Conservation (phyloP, 306 rosid species). For the Prunus davidiana region DNA sequence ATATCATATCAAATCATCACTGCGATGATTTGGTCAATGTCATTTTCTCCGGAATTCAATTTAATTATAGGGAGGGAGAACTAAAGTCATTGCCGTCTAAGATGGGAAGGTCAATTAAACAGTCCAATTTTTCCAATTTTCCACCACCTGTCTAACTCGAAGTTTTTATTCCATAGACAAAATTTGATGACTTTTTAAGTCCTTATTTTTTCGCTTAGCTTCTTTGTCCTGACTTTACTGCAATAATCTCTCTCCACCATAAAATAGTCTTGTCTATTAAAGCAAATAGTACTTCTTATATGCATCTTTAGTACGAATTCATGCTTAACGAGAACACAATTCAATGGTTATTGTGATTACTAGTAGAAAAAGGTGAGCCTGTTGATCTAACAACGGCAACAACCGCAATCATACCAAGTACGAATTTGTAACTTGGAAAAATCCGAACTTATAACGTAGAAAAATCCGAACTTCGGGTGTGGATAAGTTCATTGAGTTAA, state of each 20-base stretch:
- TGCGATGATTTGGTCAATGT: conserved; percentile 26
- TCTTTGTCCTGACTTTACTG: not conserved
- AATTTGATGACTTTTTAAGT: not conserved
- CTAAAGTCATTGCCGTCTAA: conserved; percentile 52
- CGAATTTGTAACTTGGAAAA: too few relatives aligned
- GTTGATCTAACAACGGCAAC: too few relatives aligned
- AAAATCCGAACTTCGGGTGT: too few relatives aligned
- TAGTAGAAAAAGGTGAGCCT: too few relatives aligned
- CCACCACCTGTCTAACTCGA: conserved; percentile 20
- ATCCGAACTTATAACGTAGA: too few relatives aligned
- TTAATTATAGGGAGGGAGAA: conserved; percentile 7
- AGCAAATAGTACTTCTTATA: too few relatives aligned
- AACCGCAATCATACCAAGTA: too few relatives aligned
- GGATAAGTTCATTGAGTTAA: too few relatives aligned
- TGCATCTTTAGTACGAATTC: too few relatives aligned
- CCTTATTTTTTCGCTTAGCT: not conserved
- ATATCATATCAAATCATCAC: not conserved
- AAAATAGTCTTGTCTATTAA: too few relatives aligned
- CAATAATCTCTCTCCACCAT: not conserved
- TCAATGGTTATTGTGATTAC: too few relatives aligned
- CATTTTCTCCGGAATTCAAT: conserved; percentile 20
- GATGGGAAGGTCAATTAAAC: conserved; percentile 34
- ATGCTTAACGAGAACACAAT: too few relatives aligned
- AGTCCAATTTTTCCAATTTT: conserved; percentile 31
- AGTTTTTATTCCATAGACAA: not conserved